Evolutionary conservation across 129 eudicot species (phyloP), one percentile per base, ranked within the genome.

Genomic region (Artemisia tridentata): DNA sequence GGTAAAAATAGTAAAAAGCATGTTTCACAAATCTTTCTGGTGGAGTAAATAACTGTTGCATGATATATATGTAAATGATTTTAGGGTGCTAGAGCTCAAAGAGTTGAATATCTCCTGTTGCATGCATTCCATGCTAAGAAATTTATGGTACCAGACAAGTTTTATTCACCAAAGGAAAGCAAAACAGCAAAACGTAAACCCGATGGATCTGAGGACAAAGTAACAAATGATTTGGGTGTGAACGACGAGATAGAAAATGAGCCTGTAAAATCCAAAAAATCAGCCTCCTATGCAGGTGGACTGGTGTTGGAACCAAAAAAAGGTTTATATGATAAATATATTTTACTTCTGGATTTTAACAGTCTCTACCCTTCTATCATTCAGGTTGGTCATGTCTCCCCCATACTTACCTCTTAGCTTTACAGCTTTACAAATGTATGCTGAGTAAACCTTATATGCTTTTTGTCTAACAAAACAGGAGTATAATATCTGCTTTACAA

Each of bases 351-450:
- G 81, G 99, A 95, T 77, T 95, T 95, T 84, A 95, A 95, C 80
- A 95, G 99, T 83, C 99, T 95, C 63, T 95, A 95, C 84, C 99
- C 99, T 63, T 95, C 99, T 50, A 95, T 95, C 69, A 95, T 95
- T 76, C 99, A 95, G 99, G 99, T 90, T 18, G 48, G 79, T 63
- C 49, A 47, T 71, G 43, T 71, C 73, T 73, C 72, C 69, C 66
- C 54, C 38, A 64, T 54, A 10, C 54, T 46, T 31, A 56, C 27
- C 18, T 63, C 29, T 56, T 63, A 68, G 41, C 72, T 69, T 49
- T 43, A 18, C 47, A 68, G 41, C 72, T 69, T 49, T 43, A 18
- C 47, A 65, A 20, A 23, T 53, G 4, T 49, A 8, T 29, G 67
- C 60, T 50, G 78, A 53, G 11, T 31, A 65, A 65, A 50, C 29